A percentile compares a stretch with the other conserved stretches of the same genome.
These are phyloP conservation scores for Croton laevigatus DNA, from an alignment of 441 rosid species.

Conservation along the genomic window DNA sequence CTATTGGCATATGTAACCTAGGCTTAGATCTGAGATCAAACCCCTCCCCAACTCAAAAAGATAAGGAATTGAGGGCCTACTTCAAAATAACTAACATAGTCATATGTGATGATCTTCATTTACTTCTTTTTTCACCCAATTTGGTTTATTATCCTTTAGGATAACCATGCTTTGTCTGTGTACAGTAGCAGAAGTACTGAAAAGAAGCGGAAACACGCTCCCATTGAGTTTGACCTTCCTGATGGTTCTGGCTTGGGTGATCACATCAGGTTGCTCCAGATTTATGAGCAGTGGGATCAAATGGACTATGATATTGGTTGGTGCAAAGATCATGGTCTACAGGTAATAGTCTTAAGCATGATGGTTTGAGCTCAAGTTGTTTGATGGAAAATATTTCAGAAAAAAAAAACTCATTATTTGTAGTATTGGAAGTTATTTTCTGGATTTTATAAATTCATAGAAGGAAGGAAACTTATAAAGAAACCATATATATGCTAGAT, in stretches of 20 bases:
- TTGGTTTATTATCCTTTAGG: neutral
- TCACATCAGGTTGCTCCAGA: constrained; percentile 89
- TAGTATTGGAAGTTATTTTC: neutral
- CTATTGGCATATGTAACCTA: too few species aligned
- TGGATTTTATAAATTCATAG: neutral
- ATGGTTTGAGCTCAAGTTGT: neutral
- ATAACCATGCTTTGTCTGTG: constrained; percentile 3
- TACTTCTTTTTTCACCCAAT: neutral
- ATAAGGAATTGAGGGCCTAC: neutral
- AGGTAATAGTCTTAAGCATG: constrained; percentile 43
- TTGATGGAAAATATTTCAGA: neutral
- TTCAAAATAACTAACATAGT: neutral
- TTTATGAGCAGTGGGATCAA: constrained; percentile 78
- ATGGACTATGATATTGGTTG: constrained; percentile 62
- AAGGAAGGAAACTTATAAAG: neutral
- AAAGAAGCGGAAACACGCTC: constrained; percentile 74
- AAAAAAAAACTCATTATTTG: neutral
- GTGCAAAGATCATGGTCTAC: constrained; percentile 77
- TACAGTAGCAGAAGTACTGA: constrained; percentile 57
- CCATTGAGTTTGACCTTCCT: constrained; percentile 55
- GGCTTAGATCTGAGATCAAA: too few species aligned
- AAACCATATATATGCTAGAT: neutral
- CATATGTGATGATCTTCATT: neutral
- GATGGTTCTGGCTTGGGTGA: constrained; percentile 96
- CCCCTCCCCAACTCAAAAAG: too few species aligned